Percentiles rank a stretch among this genome's conserved stretches.
These are phyloP conservation scores for Torulaspora franciscae DNA, from an alignment of 805 yeast genomes.

Conservation along the genomic window DNA sequence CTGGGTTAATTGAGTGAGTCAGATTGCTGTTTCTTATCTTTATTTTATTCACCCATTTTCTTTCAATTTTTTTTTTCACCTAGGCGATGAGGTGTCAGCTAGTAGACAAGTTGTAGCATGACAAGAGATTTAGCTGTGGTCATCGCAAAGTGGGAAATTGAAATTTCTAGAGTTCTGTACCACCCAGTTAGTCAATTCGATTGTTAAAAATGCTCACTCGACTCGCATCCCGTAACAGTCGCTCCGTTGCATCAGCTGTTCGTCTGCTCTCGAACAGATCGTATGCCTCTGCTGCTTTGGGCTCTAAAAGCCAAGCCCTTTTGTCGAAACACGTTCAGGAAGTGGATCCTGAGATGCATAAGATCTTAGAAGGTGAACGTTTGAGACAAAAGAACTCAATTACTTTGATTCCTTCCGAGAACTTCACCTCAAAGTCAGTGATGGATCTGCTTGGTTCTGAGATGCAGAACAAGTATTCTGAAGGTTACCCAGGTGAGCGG, in stretches of 20 bases:
- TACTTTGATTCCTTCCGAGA: constrained; percentile 91
- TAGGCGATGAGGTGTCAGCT: not conserved
- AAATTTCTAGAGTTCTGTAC: not conserved
- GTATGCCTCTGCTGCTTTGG: constrained; percentile 5
- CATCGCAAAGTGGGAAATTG: not conserved
- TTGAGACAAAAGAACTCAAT: constrained; percentile 87
- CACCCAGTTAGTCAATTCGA: not conserved
- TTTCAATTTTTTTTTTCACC: not conserved
- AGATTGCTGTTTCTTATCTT: no score
- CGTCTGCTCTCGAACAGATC: constrained; percentile 13
- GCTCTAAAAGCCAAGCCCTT: constrained; percentile 33
- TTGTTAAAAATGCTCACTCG: constrained; percentile 15
- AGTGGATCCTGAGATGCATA: constrained; percentile 79
- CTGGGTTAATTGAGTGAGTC: no score
- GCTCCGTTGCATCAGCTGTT: constrained; percentile 7
- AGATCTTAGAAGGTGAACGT: constrained; percentile 70
- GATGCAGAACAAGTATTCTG: constrained; percentile 97
- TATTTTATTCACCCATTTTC: not conserved
- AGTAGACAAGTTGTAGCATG: not conserved
- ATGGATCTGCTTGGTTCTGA: constrained; percentile 93
- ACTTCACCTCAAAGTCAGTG: constrained; percentile 92
- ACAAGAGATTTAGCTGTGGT: not conserved
- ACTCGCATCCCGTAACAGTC: constrained; percentile 13
- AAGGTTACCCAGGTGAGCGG: constrained; percentile 97
- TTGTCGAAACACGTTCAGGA: constrained; percentile 60